Evolutionary conservation across 2,329 filamentous ascomycete genomes (phyloP), one percentile per base, ranked within the genome.

Genomic region (Celoporthe dispersa): DNA sequence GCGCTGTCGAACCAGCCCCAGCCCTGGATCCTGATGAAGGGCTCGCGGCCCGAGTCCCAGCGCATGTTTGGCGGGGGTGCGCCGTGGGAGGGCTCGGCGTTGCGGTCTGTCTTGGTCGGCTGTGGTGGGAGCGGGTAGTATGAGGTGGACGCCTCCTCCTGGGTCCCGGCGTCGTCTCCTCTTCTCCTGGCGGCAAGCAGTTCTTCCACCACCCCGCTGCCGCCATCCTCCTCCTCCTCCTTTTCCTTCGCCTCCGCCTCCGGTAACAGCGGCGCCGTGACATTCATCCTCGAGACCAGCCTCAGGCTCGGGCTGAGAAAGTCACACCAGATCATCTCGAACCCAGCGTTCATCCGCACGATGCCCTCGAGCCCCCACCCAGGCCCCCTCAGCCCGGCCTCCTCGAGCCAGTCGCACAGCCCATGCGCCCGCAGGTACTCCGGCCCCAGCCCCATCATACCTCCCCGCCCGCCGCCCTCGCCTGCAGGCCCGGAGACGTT

Each of bases 281-380:
- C 80, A 71, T 86, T 85, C 22, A 84, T 71, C 69, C 81, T 80
- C 59, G 79, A 81, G 31, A 85, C 75, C 63, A 86, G 72, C 66
- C 80, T 76, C 66, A 85, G 73, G 25, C 80, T 83, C 12, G 80
- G 80, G 68, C 82, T 83, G 33, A 78, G 75, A 66, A 86, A 86
- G 69, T 85, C 79, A 72, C 84, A 86, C 84, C 84, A 85, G n/a
- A 85, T 84, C 74, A 85, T 76, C 76, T 86, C 84, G 70, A 86
- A 86, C 4, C 83, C 84, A 16, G 84, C 81, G 73, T 86, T 85
- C 84, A 86, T 86, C 69, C 84, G 79, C 57, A 86, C 81, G 48
- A 85, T 77, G 1, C 82, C 84, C 73, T 87, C 84, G 41, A 83
- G 7, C 51, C 83, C 84, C 84, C 82, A 85, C 6, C 81, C 83